These are phyloP conservation scores for Pythium brachiatum DNA, from an alignment of 352 stramenopile genomes.

Conservation along the genomic window DNA sequence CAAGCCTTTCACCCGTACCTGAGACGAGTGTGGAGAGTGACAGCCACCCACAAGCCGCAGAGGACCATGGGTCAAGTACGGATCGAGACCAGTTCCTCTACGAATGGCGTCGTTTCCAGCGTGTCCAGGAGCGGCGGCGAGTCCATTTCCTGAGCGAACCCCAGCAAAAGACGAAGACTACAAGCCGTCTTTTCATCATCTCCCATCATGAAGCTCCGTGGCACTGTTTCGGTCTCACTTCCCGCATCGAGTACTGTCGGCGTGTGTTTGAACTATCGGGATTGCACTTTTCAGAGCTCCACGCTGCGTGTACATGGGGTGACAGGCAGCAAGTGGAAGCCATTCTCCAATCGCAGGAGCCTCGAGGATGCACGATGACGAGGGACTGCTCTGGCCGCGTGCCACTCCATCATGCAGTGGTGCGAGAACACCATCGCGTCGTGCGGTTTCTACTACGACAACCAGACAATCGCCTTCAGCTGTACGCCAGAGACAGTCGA, in stretches of 20 bases:
- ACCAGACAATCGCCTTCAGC: constrained; percentile 39
- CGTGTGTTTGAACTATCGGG: constrained; percentile 35
- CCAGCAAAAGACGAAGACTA: constrained; percentile 2
- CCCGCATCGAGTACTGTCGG: constrained; percentile 18
- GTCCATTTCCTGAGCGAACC: background rate
- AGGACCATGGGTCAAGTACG: background rate
- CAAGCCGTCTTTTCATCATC: constrained; percentile 15
- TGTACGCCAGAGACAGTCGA: constrained; percentile 38
- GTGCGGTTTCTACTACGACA: constrained; percentile 33
- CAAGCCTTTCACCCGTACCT: too few relatives aligned
- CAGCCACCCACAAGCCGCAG: background rate
- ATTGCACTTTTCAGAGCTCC: constrained; percentile 33
- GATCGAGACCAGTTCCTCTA: background rate
- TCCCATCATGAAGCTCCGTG: constrained; percentile 28
- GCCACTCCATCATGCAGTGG: constrained; percentile 50
- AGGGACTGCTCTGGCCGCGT: constrained; percentile 40
- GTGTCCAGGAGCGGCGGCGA: background rate
- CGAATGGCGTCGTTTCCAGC: constrained; percentile 10
- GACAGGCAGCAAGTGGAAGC: constrained; percentile 19
- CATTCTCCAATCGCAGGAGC: constrained; percentile 13
- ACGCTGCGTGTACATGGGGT: constrained; percentile 30
- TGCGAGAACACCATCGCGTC: constrained; percentile 36
- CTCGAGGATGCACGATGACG: constrained; percentile 25
- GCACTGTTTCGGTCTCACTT: constrained; percentile 33
- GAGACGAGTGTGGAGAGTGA: too few relatives aligned